These are phyloP conservation scores for Phyllachora maydis DNA, from an alignment of 2,329 filamentous ascomycete genomes.

Conservation along the genomic window DNA sequence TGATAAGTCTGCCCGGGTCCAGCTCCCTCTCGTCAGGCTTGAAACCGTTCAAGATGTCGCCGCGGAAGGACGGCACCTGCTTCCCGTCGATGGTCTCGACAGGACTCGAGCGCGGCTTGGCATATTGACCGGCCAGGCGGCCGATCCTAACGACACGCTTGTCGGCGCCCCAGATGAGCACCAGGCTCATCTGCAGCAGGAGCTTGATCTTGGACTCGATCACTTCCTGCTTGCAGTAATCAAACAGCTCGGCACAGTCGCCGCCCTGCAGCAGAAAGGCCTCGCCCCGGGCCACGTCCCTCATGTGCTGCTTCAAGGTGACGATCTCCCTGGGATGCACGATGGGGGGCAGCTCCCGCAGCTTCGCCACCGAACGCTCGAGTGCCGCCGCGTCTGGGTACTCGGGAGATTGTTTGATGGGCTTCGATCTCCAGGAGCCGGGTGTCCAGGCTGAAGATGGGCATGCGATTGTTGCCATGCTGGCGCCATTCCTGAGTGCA, in stretches of 20 bases:
- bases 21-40: conserved; percentile 53
- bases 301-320: conserved; percentile 56
- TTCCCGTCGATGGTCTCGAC: conserved; percentile 64
- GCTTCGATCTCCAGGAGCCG: conserved; percentile 55
- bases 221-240: conserved; percentile 75
- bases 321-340: conserved; percentile 67
- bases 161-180: conserved; percentile 72
- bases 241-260: conserved; percentile 92
- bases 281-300: conserved; percentile 74
- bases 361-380: conserved; percentile 37
- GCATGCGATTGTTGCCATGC: conserved; percentile 1
- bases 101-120: conserved; percentile 80
- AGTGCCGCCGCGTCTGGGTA: conserved; percentile 45
- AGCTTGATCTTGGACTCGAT: conserved; percentile 97
- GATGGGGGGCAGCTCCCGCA: conserved; percentile 51
- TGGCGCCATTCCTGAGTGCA: too few species aligned
- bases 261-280: conserved; percentile 91
- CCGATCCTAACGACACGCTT: conserved; percentile 83
- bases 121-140: conserved; percentile 93
- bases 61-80: conserved; percentile 75
- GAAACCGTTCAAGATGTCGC: conserved; percentile 90
- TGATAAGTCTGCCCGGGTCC: conserved; percentile 67
- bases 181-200: conserved; percentile 87
- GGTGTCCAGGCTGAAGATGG: conserved; percentile 28
- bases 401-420: conserved; percentile 55